Conservation (phyloP, 495 filamentous ascomycete species). For the Parachaetomium inaequale region DNA sequence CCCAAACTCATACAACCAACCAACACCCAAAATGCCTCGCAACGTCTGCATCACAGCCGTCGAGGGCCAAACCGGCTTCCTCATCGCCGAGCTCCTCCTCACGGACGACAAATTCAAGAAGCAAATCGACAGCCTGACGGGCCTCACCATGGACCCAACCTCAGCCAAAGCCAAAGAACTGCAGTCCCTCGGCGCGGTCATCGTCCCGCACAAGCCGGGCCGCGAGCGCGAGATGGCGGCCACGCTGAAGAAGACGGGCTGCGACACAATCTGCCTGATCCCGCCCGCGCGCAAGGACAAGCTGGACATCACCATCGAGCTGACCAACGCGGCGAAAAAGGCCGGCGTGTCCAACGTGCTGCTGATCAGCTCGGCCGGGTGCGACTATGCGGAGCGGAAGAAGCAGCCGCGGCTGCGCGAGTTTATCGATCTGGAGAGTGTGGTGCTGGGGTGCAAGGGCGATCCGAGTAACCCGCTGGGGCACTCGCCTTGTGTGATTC, state of each 20-base stretch:
- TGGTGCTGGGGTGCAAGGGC: constrained; percentile 47
- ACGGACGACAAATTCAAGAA: constrained; percentile 43
- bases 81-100: constrained; percentile 53
- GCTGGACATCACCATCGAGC: constrained; percentile 47
- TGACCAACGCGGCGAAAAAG: constrained; percentile 48
- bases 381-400: constrained; percentile 50
- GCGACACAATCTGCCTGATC: constrained; percentile 53
- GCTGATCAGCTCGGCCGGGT: constrained; percentile 52
- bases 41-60: constrained; percentile 51
- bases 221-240: constrained; percentile 38
- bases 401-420: constrained; percentile 52
- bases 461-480: constrained; percentile 40
- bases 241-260: constrained; percentile 40
- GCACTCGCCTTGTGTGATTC: constrained; percentile 49
- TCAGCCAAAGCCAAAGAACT: constrained; percentile 53
- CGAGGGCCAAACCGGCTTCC: constrained; percentile 54
- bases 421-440: constrained; percentile 52
- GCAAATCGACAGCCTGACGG: constrained; percentile 40
- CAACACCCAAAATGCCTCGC: constrained; percentile 37
- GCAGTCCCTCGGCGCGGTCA: constrained; percentile 47
- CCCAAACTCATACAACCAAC: background rate
- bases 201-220: constrained; percentile 47
- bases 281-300: constrained; percentile 50
- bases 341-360: constrained; percentile 49
- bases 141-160: constrained; percentile 46